Evolutionary conservation across 441 rosid genomes (phyloP).

Genomic region (Pelargonium myrrhifolium): DNA sequence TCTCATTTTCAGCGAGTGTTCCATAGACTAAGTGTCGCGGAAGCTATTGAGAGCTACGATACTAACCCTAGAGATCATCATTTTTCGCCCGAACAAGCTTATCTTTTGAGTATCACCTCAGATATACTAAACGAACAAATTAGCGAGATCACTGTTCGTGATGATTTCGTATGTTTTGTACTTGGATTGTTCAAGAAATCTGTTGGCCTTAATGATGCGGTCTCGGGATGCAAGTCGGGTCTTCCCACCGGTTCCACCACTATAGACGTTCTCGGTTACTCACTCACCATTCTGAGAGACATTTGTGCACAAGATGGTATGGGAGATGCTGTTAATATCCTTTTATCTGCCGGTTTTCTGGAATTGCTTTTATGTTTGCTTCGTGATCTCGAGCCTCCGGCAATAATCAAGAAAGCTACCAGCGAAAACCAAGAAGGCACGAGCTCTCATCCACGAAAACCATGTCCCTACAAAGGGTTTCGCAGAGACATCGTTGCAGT

Average conservation of each 20-base stretch:
- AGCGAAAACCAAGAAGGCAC: conserved; percentile 25
- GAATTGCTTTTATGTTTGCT: conserved; percentile 44
- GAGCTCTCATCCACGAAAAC: conserved; percentile 19
- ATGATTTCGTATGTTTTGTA: conserved; percentile 29
- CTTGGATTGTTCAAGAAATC: conserved; percentile 44
- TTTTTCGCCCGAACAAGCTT: conserved; percentile 52
- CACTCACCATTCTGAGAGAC: conserved; percentile 50
- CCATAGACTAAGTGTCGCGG: conserved; percentile 21
- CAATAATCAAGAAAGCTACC: conserved; percentile 43
- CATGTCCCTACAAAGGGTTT: conserved; percentile 67
- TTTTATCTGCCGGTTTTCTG: conserved; percentile 44
- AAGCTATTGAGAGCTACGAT: conserved; percentile 16
- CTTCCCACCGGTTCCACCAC: conserved; percentile 51
- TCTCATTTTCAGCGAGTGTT: conserved; percentile 40
- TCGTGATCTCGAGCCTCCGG: conserved; percentile 55
- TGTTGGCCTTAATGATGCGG: conserved; percentile 26
- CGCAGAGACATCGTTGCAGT: conserved; percentile 75
- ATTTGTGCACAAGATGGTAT: conserved; percentile 41
- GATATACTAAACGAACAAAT: conserved; percentile 54
- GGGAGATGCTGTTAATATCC: conserved; percentile 28
- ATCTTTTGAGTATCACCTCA: conserved; percentile 46
- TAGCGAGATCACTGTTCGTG: conserved; percentile 32
- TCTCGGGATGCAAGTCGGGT: conserved; percentile 31
- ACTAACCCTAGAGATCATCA: conserved; percentile 2
- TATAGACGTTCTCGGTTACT: conserved; percentile 54